Conservation (phyloP, 2,329 filamentous ascomycete genomes). For the Cercospora janseana region DNA sequence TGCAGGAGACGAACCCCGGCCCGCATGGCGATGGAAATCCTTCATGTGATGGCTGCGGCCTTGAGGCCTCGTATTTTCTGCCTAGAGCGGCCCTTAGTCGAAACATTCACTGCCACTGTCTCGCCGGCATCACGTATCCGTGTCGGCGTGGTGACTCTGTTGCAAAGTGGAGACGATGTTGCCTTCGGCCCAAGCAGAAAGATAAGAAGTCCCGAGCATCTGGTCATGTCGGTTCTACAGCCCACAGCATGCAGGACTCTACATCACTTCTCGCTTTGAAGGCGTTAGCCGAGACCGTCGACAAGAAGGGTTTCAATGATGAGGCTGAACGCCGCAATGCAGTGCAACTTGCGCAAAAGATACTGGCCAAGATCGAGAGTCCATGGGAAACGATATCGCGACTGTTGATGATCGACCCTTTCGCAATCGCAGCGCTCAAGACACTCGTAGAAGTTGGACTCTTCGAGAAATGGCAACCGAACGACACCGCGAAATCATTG, state of each 20-base stretch:
- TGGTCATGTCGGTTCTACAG: too few relatives aligned
- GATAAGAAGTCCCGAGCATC: too few relatives aligned
- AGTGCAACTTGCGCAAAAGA: constrained; percentile 3
- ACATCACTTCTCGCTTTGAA: neutral
- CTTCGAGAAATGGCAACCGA: constrained; percentile 8
- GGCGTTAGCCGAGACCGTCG: neutral
- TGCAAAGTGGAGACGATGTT: too few relatives aligned
- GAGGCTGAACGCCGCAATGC: constrained; percentile 10
- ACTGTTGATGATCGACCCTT: constrained; percentile 10
- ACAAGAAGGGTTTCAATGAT: neutral
- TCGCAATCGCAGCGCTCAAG: constrained; percentile 11
- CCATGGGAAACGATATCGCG: constrained; percentile 10
- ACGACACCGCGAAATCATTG: neutral
- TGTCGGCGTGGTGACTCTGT: too few relatives aligned
- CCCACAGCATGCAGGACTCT: too few relatives aligned
- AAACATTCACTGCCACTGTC: neutral
- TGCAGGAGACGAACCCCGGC: too few relatives aligned
- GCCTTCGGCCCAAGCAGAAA: too few relatives aligned
- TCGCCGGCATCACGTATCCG: too few relatives aligned
- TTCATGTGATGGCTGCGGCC: constrained; percentile 1
- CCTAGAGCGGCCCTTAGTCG: neutral
- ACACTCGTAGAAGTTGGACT: constrained; percentile 2
- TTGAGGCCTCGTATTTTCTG: constrained; percentile 3
- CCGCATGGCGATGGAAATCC: too few relatives aligned
- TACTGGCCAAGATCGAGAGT: constrained; percentile 8